Conservation (phyloP, 2,329 filamentous ascomycete species). For the Fusarium verticillioides region DNA sequence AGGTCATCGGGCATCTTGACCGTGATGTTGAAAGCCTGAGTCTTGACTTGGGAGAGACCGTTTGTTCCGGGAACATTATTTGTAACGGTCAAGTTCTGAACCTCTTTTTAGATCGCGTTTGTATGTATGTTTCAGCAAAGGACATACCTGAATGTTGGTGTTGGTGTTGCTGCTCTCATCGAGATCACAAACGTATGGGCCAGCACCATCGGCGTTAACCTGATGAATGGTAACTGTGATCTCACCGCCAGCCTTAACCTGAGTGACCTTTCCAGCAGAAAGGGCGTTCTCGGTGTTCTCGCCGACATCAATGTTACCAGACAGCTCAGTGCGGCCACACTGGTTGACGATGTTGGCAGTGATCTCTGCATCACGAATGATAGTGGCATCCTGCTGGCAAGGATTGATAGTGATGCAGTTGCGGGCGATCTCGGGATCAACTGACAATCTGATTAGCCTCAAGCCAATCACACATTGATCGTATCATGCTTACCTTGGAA, state of each 20-base stretch:
- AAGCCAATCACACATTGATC: rapidly evolving
- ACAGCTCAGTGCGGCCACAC: conserved; percentile 70
- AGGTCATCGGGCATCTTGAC: conserved; percentile 63
- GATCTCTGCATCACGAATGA: conserved; percentile 70
- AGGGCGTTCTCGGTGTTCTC: conserved; percentile 65
- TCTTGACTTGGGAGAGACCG: conserved; percentile 66
- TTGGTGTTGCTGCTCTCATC: conserved; percentile 59
- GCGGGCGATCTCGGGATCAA: conserved; percentile 66
- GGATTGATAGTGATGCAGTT: conserved; percentile 73
- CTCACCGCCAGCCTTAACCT: conserved; percentile 58
- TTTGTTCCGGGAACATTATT: conserved; percentile 70
- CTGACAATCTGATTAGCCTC: conserved; percentile 41
- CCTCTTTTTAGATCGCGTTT: not conserved
- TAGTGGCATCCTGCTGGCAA: conserved; percentile 73
- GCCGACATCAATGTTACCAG: conserved; percentile 71
- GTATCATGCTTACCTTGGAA: conserved; percentile 55
- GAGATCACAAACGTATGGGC: conserved; percentile 65
- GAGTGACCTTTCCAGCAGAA: conserved; percentile 58
- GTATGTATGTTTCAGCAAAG: rapidly evolving
- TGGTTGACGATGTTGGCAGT: conserved; percentile 63
- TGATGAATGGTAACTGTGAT: conserved; percentile 72
- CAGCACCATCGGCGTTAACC: conserved; percentile 74
- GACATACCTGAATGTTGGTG: conserved; percentile 26
- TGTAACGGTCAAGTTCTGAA: conserved; percentile 58
- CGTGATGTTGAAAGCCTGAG: conserved; percentile 66